Evolutionary conservation across 2,329 filamentous ascomycete species (phyloP).

Genomic region (Ramularia endophylla): DNA sequence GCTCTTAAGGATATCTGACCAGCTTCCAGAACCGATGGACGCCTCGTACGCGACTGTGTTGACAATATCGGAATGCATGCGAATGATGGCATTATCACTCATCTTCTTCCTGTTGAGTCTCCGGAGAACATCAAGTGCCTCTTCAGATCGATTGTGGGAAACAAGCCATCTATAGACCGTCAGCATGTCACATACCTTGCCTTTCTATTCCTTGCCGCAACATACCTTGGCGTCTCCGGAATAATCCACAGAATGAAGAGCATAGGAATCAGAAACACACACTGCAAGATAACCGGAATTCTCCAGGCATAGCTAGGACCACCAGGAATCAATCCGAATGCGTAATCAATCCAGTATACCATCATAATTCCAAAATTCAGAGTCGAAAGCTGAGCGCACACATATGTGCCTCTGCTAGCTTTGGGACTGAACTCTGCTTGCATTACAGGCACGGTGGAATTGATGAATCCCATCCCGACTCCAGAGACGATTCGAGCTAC

Average conservation of each 20-base stretch:
- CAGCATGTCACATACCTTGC: too few species aligned
- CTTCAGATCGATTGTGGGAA: slow-evolving; percentile 34
- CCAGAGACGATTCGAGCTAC: slow-evolving; percentile 42
- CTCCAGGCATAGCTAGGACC: slow-evolving; percentile 35
- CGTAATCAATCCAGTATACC: slow-evolving; percentile 45
- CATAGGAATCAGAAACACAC: slow-evolving; percentile 37
- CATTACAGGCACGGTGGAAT: slow-evolving; percentile 41
- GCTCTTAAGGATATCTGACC: slow-evolving; percentile 26
- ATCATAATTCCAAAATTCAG: slow-evolving; percentile 44
- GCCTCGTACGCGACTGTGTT: slow-evolving; percentile 24
- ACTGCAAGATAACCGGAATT: slow-evolving; percentile 39
- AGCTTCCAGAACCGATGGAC: slow-evolving; percentile 34
- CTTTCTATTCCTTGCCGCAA: too few species aligned
- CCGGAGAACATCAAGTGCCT: slow-evolving; percentile 33
- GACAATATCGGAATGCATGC: slow-evolving; percentile 22
- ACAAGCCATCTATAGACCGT: slow-evolving; percentile 31
- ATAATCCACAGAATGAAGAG: slow-evolving; percentile 35
- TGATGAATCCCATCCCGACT: slow-evolving; percentile 41
- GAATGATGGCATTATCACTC: slow-evolving; percentile 20
- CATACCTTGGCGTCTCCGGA: slow-evolving; percentile 37
- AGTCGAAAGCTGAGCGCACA: slow-evolving; percentile 44
- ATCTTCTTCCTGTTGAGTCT: slow-evolving; percentile 24
- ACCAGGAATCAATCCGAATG: slow-evolving; percentile 28
- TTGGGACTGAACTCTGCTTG: slow-evolving; percentile 38
- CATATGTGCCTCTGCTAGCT: slow-evolving; percentile 32